phyloP scores from a whole-genome alignment of 352 stramenopile species.

The Peronospora belbahrii region DNA sequence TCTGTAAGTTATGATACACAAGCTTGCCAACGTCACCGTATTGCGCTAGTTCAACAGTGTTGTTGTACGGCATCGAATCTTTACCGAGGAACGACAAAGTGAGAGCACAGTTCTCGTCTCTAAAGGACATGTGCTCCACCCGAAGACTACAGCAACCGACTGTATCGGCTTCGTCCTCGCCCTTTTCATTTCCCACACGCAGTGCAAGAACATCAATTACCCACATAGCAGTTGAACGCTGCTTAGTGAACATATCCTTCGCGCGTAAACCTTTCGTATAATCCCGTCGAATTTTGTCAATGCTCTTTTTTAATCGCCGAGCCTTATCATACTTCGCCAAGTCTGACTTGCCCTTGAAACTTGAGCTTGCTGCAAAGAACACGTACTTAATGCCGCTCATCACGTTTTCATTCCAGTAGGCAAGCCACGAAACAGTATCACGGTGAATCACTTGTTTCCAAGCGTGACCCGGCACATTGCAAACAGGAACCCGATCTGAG shows the following conservation, averaged over 20 bases:
- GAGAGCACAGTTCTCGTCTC: conserved; percentile 88
- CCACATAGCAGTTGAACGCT: conserved; percentile 99
- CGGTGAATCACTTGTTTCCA: conserved; percentile 97
- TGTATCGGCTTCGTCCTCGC: conserved; percentile 98
- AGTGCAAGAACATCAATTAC: conserved; percentile 99
- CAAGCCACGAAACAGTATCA: conserved; percentile 87
- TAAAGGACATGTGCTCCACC: conserved; percentile 98
- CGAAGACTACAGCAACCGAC: conserved; percentile 99
- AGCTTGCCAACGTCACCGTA: conserved; percentile 86
- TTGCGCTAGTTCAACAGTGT: conserved; percentile 94
- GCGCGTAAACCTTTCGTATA: conserved; percentile 85
- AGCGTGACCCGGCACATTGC: conserved; percentile 89
- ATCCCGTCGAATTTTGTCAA: conserved; percentile 91
- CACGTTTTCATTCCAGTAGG: conserved; percentile 98
- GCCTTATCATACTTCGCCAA: conserved; percentile 99
- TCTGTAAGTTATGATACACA: conserved; percentile 95
- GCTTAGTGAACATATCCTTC: conserved; percentile 87
- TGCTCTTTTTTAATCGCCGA: conserved; percentile 95
- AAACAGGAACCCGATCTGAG: conserved; percentile 86
- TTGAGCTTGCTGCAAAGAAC: conserved; percentile 94
- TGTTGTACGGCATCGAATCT: conserved; percentile 99
- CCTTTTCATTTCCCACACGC: conserved; percentile 99
- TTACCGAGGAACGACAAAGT: conserved; percentile 99
- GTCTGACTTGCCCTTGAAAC: conserved; percentile 99
- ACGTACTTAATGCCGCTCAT: conserved; percentile 99